Base-by-base conservation (phyloP, 345 rosid species). In the Linum usitatissimum region DNA sequence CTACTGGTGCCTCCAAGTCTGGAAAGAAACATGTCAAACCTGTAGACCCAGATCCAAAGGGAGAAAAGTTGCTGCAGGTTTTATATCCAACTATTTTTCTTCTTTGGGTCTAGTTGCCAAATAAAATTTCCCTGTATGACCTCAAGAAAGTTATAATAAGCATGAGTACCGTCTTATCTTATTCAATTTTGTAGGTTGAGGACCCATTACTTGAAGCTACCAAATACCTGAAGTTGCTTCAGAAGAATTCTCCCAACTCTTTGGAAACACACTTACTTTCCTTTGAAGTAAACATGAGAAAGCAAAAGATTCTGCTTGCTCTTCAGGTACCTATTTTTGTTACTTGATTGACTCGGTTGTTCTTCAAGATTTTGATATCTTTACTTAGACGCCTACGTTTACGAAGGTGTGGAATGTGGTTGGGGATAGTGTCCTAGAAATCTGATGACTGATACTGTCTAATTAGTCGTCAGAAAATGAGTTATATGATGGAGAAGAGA, bases 211-310 rank as follows among this genome's bases (percentile, higher is more conserved):
- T 68, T 39, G 99, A 94, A 80, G 99, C 97, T 54, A 82, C 93
- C 14, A 94, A 88, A 75, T 94, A 94, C 78, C 73, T 88, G 86
- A 90, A 85, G 69, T 75, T 90, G 79, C 99, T 94, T 74, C 95
- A 86, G 79, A 86, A 80, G 78, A 82, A 77, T 74, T 90, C 99
- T 1, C 84, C 93, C 36, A 66, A 82, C 71, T 83, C 95, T 53
- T 65, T 85, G 77, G 97, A 94, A 75, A 90, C 95, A 34, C 99
- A 94, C 85, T 70, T 88, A 59, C 93, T 94, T 71, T 88, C 99
- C 9, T 94, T 94, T 78, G 96, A 90, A 83, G 89, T 90, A 59
- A 86, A 90, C 68, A 88, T 94, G 77, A 83, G 99, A 80, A 94
- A 84, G 83, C 92, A 78, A 72, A 88, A 86, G 75, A 78, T 83